Evolutionary conservation across 371 early-diverging fungal genomes (phyloP), one percentile per base, ranked within the genome.

Genomic region (Mucor racemosus): DNA sequence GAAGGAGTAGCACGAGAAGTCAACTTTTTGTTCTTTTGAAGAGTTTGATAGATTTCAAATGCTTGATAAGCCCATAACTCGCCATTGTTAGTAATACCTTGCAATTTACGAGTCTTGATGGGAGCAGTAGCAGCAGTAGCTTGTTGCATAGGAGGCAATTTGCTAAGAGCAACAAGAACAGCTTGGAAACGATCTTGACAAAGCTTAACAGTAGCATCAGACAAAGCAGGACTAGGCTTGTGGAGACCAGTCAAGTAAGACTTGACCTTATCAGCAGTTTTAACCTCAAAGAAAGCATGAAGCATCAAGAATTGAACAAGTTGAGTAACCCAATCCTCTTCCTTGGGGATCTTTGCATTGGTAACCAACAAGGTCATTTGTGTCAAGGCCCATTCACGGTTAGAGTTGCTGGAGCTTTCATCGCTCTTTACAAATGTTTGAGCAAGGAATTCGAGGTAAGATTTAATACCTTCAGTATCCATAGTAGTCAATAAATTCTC

Each of bases 371-470:
- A 76, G 40, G 88, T 77, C 88, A 97, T 86, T 74, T 95, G 95
- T 58, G 92, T 90, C 6, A 94, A 58, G 4, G 84, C 89, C 96
- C 96, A 95, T 53, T 80, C 78, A 40, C 96, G 90, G 69, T 82
- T 84, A 21, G 79, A 66, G 38, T 88, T 58, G 35, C 62, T 58
- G 10, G 63, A 26, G 9, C 50, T 59, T 14, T 73, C 73, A 8
- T 65, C 61, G 0, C 31, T 39, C 36, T 86, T 73, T 58, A 91
- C 53, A 65, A 95, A 92, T 31, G 86, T 75, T 39, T 82, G 74
- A 48, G 87, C 84, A 61, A 97, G 79, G 72, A 92, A 91, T 57
- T 84, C 75, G 17, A 94, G 78, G 65, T 93, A 97, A 13, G 84
- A 81, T 31, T 82, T 73, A 42, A 95, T 81, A 14, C 88, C 91